phyloP scores from a whole-genome alignment of 805 yeast species.

The Huiozyma naganishii region DNA sequence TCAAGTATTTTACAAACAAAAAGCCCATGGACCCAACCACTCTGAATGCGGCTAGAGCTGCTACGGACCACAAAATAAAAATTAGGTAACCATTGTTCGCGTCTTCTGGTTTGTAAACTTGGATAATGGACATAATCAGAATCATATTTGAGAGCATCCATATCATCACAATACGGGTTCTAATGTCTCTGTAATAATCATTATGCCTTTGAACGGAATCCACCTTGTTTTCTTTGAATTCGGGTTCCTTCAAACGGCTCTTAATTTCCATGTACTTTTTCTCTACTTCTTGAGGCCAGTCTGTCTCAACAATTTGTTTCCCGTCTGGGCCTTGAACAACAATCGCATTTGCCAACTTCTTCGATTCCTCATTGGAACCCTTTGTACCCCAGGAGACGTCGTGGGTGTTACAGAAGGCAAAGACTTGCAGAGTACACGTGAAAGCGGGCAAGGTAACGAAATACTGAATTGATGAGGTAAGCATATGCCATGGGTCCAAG shows the following conservation, averaged over 20 bases:
- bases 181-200: slow-evolving; percentile 88
- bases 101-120: slow-evolving; percentile 62
- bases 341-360: slow-evolving; percentile 69
- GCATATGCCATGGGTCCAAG: slow-evolving; percentile 92
- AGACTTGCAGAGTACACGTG: slow-evolving; percentile 85
- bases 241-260: slow-evolving; percentile 28
- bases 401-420: slow-evolving; percentile 95
- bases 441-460: slow-evolving; percentile 84
- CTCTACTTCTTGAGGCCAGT: slow-evolving; percentile 32
- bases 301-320: slow-evolving; percentile 62
- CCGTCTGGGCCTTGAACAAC: slow-evolving; percentile 74
- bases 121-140: slow-evolving; percentile 78
- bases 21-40: slow-evolving; percentile 73
- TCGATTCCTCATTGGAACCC: slow-evolving; percentile 71
- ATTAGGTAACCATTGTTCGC: slow-evolving; percentile 65
- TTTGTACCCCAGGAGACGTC: slow-evolving; percentile 96
- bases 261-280: slow-evolving; percentile 29
- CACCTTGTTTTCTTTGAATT: slow-evolving; percentile 18
- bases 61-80: slow-evolving; percentile 87
- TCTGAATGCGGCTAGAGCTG: slow-evolving; percentile 69
- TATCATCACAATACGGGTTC: slow-evolving; percentile 90
- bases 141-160: slow-evolving; percentile 83
- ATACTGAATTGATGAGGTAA: slow-evolving; percentile 81
- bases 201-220: slow-evolving; percentile 34
- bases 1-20: slow-evolving; percentile 35